phyloP scores from a whole-genome alignment of 2,329 filamentous ascomycete species.

The Microascus cirrosus region DNA sequence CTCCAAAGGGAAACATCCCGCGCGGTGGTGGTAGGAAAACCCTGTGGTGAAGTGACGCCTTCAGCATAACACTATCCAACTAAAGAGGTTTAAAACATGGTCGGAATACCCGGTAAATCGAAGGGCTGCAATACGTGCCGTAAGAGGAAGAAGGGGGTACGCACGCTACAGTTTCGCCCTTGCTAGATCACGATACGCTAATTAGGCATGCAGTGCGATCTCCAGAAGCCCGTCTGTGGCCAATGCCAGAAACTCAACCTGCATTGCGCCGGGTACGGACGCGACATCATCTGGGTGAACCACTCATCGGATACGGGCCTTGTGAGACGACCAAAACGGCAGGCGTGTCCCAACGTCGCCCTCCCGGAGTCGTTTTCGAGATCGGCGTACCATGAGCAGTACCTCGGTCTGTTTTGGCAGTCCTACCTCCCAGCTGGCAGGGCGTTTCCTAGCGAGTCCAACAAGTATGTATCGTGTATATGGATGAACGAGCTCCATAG shows the following conservation, averaged over 20 bases:
- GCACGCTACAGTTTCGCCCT: neutral
- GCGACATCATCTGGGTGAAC: conserved; percentile 10
- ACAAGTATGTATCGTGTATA: conserved; percentile 4
- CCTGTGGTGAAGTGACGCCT: too few species aligned
- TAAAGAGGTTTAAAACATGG: too few species aligned
- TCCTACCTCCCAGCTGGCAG: conserved; percentile 8
- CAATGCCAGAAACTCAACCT: conserved; percentile 9
- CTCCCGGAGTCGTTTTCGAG: conserved; percentile 4
- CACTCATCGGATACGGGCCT: neutral
- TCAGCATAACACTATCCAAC: too few species aligned
- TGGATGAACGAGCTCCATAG: conserved; percentile 7
- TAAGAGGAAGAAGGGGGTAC: conserved; percentile 11
- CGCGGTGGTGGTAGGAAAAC: too few species aligned
- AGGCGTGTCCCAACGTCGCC: neutral
- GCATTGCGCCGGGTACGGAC: conserved; percentile 9
- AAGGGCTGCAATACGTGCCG: conserved; percentile 11
- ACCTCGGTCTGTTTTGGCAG: conserved; percentile 9
- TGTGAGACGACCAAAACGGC: neutral
- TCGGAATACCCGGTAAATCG: conserved; percentile 11
- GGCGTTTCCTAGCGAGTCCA: neutral
- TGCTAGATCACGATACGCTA: neutral
- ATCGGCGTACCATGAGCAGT: conserved; percentile 8
- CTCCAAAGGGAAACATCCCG: too few species aligned
- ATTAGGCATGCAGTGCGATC: conserved; percentile 8
- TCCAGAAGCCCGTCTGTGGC: conserved; percentile 9